Base-by-base conservation (phyloP, 306 rosid genomes). In the Dicorynia guianensis region DNA sequence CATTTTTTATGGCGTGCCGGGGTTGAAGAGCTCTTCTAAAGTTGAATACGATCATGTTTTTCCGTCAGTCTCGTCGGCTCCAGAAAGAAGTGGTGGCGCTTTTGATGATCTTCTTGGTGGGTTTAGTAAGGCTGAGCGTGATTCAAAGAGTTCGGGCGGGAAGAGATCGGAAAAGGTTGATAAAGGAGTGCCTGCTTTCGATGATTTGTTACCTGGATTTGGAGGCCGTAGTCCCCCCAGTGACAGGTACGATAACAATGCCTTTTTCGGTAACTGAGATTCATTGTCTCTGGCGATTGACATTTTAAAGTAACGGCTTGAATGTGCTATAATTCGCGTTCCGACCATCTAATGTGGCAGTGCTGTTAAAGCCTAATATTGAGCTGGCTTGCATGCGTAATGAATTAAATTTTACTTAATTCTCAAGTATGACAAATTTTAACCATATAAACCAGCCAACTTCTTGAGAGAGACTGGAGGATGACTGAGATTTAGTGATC, bases 61-160 rank as follows among this genome's bases (percentile, higher is more conserved):
- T 63, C 56, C 87, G 8, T 72, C 93, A 25, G 81, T 67, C 5
- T 60, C 88, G 34, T 83, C 93, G 12, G 85, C 76, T 7, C 84
- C 83, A 46, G 79, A 68, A 63, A 78, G 67, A 57, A 82, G 82
- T 39, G 63, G 39, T 30, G n/a, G 85, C 33, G 89, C 88, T n/a
- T 85, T 95, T 47, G 99, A 95, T 53, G 96, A 90, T 72, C 90
- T 95, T 76, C 93, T 90, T 10, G 97, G 87, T 1, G 90, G 96
- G 10, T 90, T 95, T 70, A 87, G 91, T 17, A 84, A 83, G 81
- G 50, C 86, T 7, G 86, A 86, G 81, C 81, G 81, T 14, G 74
- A 73, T 19, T 43, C 82, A 33, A 87, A 81, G 86, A 78, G 84
- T 76, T 71, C 76, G 33, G 70, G 74, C 36, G 75, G 70, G 7